Percentiles rank a stretch among this genome's conserved stretches.
Evolutionary conservation across 495 filamentous ascomycete species (phyloP).

Genomic region (Penicillium pulvis): DNA sequence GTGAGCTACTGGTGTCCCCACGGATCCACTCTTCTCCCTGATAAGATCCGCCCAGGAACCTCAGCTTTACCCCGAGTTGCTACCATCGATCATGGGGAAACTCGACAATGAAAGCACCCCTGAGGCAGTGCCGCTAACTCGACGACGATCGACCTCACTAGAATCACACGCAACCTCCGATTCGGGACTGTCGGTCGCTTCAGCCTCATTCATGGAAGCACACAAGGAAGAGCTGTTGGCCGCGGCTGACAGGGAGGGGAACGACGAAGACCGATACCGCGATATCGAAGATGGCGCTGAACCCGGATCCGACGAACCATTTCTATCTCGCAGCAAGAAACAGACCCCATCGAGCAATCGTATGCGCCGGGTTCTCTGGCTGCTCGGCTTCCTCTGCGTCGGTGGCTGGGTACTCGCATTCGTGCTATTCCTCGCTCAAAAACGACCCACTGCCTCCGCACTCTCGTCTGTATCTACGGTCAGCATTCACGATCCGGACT

Average conservation of each 20-base stretch:
- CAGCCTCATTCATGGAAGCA: conserved; percentile 33
- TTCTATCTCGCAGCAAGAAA: conserved; percentile 26
- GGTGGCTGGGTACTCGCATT: conserved; percentile 82
- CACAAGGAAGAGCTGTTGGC: conserved; percentile 25
- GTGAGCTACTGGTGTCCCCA: neutral
- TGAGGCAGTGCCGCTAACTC: conserved; percentile 32
- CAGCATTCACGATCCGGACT: conserved; percentile 57
- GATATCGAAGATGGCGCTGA: conserved; percentile 43
- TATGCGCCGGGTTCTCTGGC: conserved; percentile 66
- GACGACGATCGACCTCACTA: conserved; percentile 30
- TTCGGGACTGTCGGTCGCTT: conserved; percentile 42
- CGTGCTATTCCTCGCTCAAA: conserved; percentile 67
- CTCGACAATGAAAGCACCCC: conserved; percentile 28
- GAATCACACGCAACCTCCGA: conserved; percentile 39
- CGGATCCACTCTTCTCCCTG: conserved; percentile 20
- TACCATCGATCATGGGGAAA: conserved; percentile 35
- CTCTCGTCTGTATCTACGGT: conserved; percentile 22
- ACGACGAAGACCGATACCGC: conserved; percentile 33
- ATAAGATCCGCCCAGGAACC: conserved; percentile 19
- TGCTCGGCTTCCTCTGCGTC: conserved; percentile 64
- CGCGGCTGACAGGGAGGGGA: conserved; percentile 9
- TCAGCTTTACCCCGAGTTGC: conserved; percentile 6
- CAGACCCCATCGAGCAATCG: conserved; percentile 30
- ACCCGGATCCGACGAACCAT: conserved; percentile 28
- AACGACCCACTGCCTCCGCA: conserved; percentile 25